Evolutionary conservation across 208 protist species (phyloP).

Genomic region (Leishmania turanica): DNA sequence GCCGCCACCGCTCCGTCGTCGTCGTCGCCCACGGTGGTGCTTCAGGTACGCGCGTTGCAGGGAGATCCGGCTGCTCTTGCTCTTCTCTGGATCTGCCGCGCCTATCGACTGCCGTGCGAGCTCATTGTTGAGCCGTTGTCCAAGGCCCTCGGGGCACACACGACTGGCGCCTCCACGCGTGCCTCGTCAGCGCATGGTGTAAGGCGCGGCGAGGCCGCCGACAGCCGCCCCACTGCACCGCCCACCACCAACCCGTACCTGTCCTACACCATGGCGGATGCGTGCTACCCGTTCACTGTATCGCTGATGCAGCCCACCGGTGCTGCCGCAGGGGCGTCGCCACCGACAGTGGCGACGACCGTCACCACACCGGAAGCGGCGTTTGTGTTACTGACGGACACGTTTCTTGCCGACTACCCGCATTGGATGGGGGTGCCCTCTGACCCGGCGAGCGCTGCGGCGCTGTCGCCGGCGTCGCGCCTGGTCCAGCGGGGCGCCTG

Average conservation of each 20-base stretch:
- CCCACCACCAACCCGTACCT: slow-evolving; percentile 15
- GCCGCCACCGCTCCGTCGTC: not conserved
- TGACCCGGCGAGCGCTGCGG: not conserved
- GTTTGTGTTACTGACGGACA: slow-evolving; percentile 29
- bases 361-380: slow-evolving; percentile 32
- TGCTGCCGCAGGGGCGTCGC: not conserved
- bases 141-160: slow-evolving; percentile 13
- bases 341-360: slow-evolving; percentile 3
- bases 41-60: slow-evolving; percentile 58
- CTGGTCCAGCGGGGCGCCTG: slow-evolving; percentile 21
- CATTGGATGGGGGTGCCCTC: slow-evolving; percentile 35
- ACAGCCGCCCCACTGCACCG: not conserved
- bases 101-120: slow-evolving; percentile 64
- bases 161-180: not conserved
- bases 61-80: slow-evolving; percentile 69
- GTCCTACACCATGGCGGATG: slow-evolving; percentile 36
- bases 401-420: slow-evolving; percentile 28
- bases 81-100: slow-evolving; percentile 76
- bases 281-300: slow-evolving; percentile 30
- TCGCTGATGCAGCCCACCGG: slow-evolving; percentile 8
- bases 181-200: not conserved
- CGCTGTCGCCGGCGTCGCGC: not conserved
- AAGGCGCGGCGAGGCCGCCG: not conserved
- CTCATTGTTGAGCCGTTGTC: slow-evolving; percentile 60
- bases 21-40: slow-evolving; percentile 14